phyloP scores from a whole-genome alignment of 257 asterid genomes.

The Verbena officinalis region DNA sequence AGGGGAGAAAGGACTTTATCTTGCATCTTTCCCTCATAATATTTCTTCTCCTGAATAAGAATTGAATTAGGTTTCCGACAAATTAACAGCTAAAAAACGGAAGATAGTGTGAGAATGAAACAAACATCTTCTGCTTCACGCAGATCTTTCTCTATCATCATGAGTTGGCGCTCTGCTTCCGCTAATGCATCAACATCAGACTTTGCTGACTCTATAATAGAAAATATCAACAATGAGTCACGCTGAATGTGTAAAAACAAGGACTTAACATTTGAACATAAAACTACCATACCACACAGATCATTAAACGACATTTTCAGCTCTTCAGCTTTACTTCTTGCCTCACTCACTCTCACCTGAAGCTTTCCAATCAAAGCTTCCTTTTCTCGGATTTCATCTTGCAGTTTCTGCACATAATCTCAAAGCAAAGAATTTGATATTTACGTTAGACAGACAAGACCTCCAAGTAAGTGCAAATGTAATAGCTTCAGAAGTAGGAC shows the following conservation, averaged over 20 bases:
- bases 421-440: constrained; percentile 16
- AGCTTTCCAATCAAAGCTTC: constrained; percentile 52
- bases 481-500: constrained; percentile 14
- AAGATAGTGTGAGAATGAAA: constrained; percentile 20
- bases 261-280: constrained; percentile 20
- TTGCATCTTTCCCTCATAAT: constrained; percentile 60
- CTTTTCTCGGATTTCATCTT: constrained; percentile 53
- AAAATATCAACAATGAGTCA: constrained; percentile 25
- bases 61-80: constrained; percentile 20
- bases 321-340: constrained; percentile 51
- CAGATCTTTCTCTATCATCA: constrained; percentile 53
- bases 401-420: constrained; percentile 57
- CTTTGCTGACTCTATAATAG: constrained; percentile 65
- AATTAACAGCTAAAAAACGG: constrained; percentile 13
- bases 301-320: constrained; percentile 50
- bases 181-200: constrained; percentile 66
- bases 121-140: constrained; percentile 57
- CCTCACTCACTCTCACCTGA: constrained; percentile 54
- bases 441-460: constrained; percentile 24
- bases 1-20: constrained; percentile 54
- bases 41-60: constrained; percentile 57
- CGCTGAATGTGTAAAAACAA: constrained; percentile 22
- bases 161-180: constrained; percentile 67
- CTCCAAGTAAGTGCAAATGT: constrained; percentile 20
- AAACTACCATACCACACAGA: constrained; percentile 62